These are phyloP conservation scores for Chlamydomonas asymmetrica DNA, from an alignment of 139 green algal genomes.

Conservation along the genomic window DNA sequence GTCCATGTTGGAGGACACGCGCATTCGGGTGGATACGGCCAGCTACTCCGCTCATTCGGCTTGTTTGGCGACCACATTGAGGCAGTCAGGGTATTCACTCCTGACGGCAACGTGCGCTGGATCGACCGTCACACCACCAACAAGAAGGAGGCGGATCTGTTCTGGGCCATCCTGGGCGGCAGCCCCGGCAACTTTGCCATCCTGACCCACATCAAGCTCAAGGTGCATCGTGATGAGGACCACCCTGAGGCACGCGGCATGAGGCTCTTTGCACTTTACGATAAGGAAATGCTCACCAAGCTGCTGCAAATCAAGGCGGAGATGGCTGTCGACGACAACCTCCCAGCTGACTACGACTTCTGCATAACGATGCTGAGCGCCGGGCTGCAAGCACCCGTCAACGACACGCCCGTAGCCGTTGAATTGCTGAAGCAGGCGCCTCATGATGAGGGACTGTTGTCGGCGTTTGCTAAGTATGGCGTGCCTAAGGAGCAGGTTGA, in stretches of 20 bases:
- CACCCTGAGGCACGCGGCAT: slow-evolving; percentile 7
- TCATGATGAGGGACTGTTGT: not conserved
- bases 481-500: not conserved
- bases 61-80: slow-evolving; percentile 26
- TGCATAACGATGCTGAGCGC: slow-evolving; percentile 12
- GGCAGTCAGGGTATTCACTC: slow-evolving; percentile 10
- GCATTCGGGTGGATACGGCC: slow-evolving; percentile 24
- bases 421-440: no score
- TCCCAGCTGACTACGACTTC: slow-evolving; percentile 20
- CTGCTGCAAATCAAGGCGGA: slow-evolving; percentile 24
- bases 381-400: not conserved
- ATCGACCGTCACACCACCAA: not conserved
- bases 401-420: no score
- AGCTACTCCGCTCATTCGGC: slow-evolving; percentile 14
- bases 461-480: not conserved
- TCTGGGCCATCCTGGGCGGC: slow-evolving; percentile 19
- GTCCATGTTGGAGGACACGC: slow-evolving; percentile 15
- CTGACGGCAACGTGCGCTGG: no score
- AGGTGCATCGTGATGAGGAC: slow-evolving; percentile 1
- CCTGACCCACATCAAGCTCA: slow-evolving; percentile 20
- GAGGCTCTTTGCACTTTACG: not conserved
- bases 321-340: slow-evolving; percentile 6
- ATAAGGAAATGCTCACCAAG: not conserved
- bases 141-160: slow-evolving; percentile 11
- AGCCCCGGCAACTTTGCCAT: slow-evolving; percentile 16